Conservation (phyloP, 805 yeast genomes). For the Candida methanosorbosa region DNA sequence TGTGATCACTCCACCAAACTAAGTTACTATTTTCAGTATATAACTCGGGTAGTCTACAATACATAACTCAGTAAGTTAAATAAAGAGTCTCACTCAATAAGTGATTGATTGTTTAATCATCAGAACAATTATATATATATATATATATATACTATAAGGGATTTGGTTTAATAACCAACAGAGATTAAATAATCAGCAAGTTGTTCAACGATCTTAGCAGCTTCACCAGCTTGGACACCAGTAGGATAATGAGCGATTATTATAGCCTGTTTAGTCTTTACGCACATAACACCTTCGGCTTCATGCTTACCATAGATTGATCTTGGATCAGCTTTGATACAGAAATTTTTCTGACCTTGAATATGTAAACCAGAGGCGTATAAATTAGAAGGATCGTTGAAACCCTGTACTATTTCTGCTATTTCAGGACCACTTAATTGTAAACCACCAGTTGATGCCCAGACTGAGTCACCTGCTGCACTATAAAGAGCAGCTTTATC, state of each 20-base stretch:
- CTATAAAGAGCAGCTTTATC: slow-evolving; percentile 93
- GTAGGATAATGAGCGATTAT: slow-evolving; percentile 91
- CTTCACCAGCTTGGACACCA: slow-evolving; percentile 89
- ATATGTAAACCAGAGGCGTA: slow-evolving; percentile 84
- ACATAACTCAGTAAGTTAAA: background rate
- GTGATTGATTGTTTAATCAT: too few relatives aligned
- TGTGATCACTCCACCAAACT: slow-evolving; percentile 4
- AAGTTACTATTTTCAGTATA: background rate
- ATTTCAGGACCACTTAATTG: slow-evolving; percentile 64
- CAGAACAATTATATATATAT: background rate
- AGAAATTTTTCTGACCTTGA: slow-evolving; percentile 79
- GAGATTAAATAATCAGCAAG: slow-evolving; percentile 91
- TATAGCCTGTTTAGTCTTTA: slow-evolving; percentile 89
- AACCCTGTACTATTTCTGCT: slow-evolving; percentile 66
- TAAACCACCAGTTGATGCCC: slow-evolving; percentile 81
- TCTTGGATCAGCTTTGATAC: slow-evolving; percentile 84
- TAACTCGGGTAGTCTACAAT: too few relatives aligned
- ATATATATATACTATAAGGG: background rate
- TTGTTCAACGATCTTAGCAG: slow-evolving; percentile 89
- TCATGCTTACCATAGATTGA: slow-evolving; percentile 90
- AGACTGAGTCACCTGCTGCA: slow-evolving; percentile 86
- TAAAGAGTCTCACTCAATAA: background rate
- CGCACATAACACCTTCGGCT: slow-evolving; percentile 81
- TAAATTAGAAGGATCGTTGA: slow-evolving; percentile 65
- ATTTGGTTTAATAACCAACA: slow-evolving; percentile 54